A percentile compares a stretch with the other conserved stretches of the same genome.
Evolutionary conservation across 805 yeast species (phyloP).

Genomic region (Candida methanosorbosa): DNA sequence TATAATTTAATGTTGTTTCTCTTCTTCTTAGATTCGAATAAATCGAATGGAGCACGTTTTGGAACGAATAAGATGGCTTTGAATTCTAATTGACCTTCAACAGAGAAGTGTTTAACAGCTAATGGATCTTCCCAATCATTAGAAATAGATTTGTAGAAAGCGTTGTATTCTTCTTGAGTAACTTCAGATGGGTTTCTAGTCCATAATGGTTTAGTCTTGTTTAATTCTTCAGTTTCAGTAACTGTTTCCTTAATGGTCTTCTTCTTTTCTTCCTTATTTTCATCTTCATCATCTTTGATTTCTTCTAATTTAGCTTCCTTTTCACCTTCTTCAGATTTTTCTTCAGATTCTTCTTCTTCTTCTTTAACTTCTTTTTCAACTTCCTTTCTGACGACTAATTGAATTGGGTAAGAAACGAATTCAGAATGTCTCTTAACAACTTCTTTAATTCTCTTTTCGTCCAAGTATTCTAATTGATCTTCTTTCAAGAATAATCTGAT

Average conservation of each 20-base stretch:
- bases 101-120: slow-evolving; percentile 98
- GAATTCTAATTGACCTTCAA: slow-evolving; percentile 99
- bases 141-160: slow-evolving; percentile 98
- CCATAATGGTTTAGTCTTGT: slow-evolving; percentile 99
- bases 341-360: slow-evolving; percentile 53
- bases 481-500: slow-evolving; percentile 96
- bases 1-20: slow-evolving; percentile 97
- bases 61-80: slow-evolving; percentile 96
- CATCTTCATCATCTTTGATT: slow-evolving; percentile 63
- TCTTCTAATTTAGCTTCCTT: slow-evolving; percentile 71
- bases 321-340: slow-evolving; percentile 43
- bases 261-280: slow-evolving; percentile 64
- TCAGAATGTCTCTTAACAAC: slow-evolving; percentile 99
- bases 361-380: slow-evolving; percentile 95
- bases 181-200: slow-evolving; percentile 98
- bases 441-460: slow-evolving; percentile 99
- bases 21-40: slow-evolving; percentile 98
- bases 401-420: slow-evolving; percentile 98
- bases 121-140: slow-evolving; percentile 99
- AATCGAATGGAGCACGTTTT: slow-evolving; percentile 98
- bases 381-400: slow-evolving; percentile 96
- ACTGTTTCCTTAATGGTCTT: slow-evolving; percentile 90
- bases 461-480: slow-evolving; percentile 97
- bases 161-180: slow-evolving; percentile 96
- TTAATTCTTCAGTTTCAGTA: slow-evolving; percentile 94